Conservation (phyloP, 768 basidiomycete genomes). For the Kwoniella shandongensis region DNA sequence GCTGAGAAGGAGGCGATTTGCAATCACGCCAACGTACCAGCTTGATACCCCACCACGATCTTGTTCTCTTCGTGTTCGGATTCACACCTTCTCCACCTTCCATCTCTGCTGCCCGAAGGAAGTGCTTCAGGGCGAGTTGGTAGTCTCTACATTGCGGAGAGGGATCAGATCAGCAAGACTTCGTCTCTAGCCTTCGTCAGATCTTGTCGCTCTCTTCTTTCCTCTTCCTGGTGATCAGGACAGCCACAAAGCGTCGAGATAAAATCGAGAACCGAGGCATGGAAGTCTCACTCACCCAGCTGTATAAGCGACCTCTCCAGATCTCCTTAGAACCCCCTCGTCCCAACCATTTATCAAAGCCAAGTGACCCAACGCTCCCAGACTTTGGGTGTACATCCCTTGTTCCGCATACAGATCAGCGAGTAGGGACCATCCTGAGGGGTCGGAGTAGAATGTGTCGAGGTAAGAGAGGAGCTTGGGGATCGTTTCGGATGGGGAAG, state of each 20-base stretch:
- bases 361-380: conserved; percentile 42
- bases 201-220: too few species aligned
- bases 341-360: conserved; percentile 46
- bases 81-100: conserved; percentile 20
- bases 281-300: conserved; percentile 34
- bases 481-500: conserved; percentile 23
- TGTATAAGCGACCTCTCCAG: conserved; percentile 45
- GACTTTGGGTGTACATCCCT: conserved; percentile 38
- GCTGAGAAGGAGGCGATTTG: neutral
- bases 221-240: neutral
- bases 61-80: conserved; percentile 22
- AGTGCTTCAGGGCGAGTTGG: conserved; percentile 43
- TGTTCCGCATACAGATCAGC: conserved; percentile 51
- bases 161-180: conserved; percentile 2
- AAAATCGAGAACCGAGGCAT: neutral
- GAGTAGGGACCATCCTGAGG: conserved; percentile 51
- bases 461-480: conserved; percentile 49
- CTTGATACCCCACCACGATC: conserved; percentile 50
- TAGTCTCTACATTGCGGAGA: conserved; percentile 35
- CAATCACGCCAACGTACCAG: conserved; percentile 22
- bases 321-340: conserved; percentile 29
- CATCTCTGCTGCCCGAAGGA: conserved; percentile 49
- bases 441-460: conserved; percentile 53
- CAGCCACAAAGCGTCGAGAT: neutral
- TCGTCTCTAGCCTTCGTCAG: too few species aligned